Percentiles rank a stretch among this genome's conserved stretches.
Evolutionary conservation across 129 eudicot species (phyloP).

Genomic region (Oenanthe sinensis): DNA sequence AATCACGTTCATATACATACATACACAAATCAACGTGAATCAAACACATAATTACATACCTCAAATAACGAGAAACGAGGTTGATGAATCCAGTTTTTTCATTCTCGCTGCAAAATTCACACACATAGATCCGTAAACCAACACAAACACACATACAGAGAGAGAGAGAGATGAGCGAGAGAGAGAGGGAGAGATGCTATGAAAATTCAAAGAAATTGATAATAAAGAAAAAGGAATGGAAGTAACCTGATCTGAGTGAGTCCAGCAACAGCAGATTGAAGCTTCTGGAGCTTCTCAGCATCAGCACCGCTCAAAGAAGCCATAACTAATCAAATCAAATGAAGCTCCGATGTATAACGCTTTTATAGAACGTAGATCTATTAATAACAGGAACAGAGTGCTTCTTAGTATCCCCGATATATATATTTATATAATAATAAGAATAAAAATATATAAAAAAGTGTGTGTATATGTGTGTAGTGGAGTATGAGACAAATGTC

Average conservation of each 20-base stretch:
- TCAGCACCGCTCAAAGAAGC: constrained; percentile 47
- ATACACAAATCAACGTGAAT: background rate
- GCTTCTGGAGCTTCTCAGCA: constrained; percentile 65
- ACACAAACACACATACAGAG: background rate
- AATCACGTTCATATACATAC: background rate
- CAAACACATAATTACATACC: constrained; percentile 30
- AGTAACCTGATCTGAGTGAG: constrained; percentile 80
- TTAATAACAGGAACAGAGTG: no score
- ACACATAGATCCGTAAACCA: background rate
- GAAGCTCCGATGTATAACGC: background rate
- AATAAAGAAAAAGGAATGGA: background rate
- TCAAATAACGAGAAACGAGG: constrained; percentile 89
- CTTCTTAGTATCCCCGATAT: no score
- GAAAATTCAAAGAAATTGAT: background rate
- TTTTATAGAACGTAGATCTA: no score
- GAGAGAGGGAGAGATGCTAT: no score
- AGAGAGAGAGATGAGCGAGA: no score
- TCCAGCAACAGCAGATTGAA: constrained; percentile 55
- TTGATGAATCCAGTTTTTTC: constrained; percentile 98
- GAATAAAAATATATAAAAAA: no score
- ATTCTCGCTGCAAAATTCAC: constrained; percentile 58
- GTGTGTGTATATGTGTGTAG: no score
- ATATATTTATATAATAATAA: no score
- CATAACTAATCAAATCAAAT: constrained; percentile 8
- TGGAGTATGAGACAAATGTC: constrained; percentile 1